Evolutionary conservation across 1,284 basidiomycete species (phyloP), one percentile per base, ranked within the genome.

Genomic region (Ceratobasidium sp.): DNA sequence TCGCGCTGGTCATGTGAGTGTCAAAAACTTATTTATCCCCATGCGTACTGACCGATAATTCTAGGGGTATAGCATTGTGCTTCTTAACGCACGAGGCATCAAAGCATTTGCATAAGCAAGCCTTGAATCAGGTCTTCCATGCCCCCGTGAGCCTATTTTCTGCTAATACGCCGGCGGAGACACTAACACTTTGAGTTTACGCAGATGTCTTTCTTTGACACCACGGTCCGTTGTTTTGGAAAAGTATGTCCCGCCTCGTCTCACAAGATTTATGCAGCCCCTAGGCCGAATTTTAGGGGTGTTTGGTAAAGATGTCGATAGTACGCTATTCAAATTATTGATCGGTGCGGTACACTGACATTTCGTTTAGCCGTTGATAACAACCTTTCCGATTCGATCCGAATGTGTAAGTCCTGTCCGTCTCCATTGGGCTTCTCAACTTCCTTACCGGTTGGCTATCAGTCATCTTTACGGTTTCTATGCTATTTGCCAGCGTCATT

Each of bases 171-270:
- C 11, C 6, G 18, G 30, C 8, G 9, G 38, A 58, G 32, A 28
- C 14, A 14, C 55, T 58, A 46, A 64, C 30, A 26, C 30, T 14
- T 28, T 28, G 50, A 43, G 18, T 64, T 35, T 32, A 9, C n/a
- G 2, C 28, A 64, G 0, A 91, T 91, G 87, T 85, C 86, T 0
- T 89, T 90, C 78, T 91, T 91, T 75, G 89, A 91, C 78, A 87
- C 88, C 0, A 89, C 88, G 18, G 88, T 89, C 62, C 77, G 84
- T 75, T 14, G 23, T 58, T 38, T 62, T 6, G n/a, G 38, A 38
- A 26, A 16, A 18, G 9, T 64, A 67, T 44, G n/a, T 35, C 35
- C 26, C 38, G 43, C 26, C 67, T 13, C 16, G 16, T 61, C 49
- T 14, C 32, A n/a, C 21, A 55, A 18, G n/a, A 23, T n/a, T 41